Evolutionary conservation across 441 rosid genomes (phyloP), one percentile per base, ranked within the genome.

Genomic region (Pelargonium citronellum): DNA sequence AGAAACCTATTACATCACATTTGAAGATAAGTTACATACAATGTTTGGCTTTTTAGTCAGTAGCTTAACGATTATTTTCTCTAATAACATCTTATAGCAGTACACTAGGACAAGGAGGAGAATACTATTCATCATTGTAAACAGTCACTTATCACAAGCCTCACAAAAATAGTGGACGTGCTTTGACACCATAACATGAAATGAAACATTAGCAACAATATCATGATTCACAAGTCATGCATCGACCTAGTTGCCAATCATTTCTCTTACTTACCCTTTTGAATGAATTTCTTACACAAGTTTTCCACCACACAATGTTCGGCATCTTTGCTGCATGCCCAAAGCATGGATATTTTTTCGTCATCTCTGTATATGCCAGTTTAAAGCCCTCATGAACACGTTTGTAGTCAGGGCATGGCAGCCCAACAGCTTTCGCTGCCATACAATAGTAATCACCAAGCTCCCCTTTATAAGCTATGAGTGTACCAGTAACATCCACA

Each of bases 381-480:
- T 91, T 90, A 78, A 94, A 94, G 70, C 99, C 97, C 82, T 89
- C 87, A 51, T 94, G 99, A 49, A 94, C 76, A 1, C 95, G 86
- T 74, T 87, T 91, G 68, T 94, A 94, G 79, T 94, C 95, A n/a
- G 99, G 99, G 80, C 99, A 94, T 41, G 92, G 95, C 43, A 85
- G 80, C 64, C 98, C 98, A 71, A 81, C 83, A 24, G 99, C 80
- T 82, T 94, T 91, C 68, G 99, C 96, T 57, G 96, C 99, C 97
- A 94, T 94, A 80, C 99, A 94, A 58, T 91, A 94, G 83, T 91
- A 94, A 83, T 94, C 97, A 64, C 99, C 99, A 67, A 94, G 97
- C 80, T 94, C 95, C 49, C 99, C 99, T 80, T 89, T 94, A 81
- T 94, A 94, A 19, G 99, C 99, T 58, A 94, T 78, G 67, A 94